A percentile compares a stretch with the other conserved stretches of the same genome.
phyloP scores from a whole-genome alignment of 352 stramenopile species.

The Phytophthora pisi region DNA sequence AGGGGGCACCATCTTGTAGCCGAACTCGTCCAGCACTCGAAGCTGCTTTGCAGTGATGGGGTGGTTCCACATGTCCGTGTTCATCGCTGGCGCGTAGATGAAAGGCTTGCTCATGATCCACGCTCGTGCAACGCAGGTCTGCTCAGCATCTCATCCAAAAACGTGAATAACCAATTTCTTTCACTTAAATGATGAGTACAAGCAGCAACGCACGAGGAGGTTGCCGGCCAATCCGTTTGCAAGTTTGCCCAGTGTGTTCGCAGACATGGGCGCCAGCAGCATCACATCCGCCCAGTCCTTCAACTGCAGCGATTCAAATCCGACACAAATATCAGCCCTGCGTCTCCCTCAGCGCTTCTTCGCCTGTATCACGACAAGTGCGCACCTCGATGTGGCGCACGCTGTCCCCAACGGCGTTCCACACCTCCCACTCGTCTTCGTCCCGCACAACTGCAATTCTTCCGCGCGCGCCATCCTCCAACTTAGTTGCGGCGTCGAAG shows the following conservation, averaged over 20 bases:
- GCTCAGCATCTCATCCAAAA: background rate
- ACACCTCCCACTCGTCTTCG: constrained; percentile 84
- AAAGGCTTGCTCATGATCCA: constrained; percentile 95
- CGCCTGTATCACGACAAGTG: background rate
- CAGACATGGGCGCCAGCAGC: constrained; percentile 88
- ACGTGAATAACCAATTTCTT: constrained; percentile 2
- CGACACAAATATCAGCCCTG: constrained; percentile 2
- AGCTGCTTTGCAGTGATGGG: constrained; percentile 90
- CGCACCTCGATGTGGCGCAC: constrained; percentile 90
- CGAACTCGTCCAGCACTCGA: constrained; percentile 55
- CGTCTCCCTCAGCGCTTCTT: background rate
- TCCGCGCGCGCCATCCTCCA: background rate
- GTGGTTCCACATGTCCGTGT: constrained; percentile 98
- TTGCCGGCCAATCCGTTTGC: constrained; percentile 95
- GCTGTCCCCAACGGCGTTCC: constrained; percentile 78
- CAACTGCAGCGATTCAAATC: constrained; percentile 57
- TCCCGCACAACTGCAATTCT: constrained; percentile 65
- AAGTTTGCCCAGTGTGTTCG: constrained; percentile 92
- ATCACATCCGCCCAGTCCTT: constrained; percentile 96
- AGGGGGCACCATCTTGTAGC: constrained; percentile 86
- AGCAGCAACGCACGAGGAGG: constrained; percentile 72
- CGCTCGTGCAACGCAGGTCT: constrained; percentile 92
- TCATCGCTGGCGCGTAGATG: constrained; percentile 96
- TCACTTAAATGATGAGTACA: background rate
- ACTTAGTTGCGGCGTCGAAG: constrained; percentile 46